Percentiles rank a stretch among this genome's conserved stretches.
These are phyloP conservation scores for Inga leiocalycina DNA, from an alignment of 306 rosid species.

Conservation along the genomic window DNA sequence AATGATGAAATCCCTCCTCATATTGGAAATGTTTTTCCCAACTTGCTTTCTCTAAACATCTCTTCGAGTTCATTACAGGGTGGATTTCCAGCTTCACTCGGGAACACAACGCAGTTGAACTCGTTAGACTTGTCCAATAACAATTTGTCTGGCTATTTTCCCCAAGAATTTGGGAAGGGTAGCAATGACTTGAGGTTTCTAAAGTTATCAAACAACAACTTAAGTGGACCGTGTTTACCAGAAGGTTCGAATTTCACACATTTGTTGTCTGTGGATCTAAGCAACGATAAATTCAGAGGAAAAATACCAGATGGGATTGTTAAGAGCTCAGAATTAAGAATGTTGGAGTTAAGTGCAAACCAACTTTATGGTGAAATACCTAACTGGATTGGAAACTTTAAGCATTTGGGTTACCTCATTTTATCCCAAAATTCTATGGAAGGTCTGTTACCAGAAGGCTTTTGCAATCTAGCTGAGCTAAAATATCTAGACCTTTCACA, in stretches of 20 bases:
- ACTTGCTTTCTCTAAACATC: not conserved
- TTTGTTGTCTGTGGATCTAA: not conserved
- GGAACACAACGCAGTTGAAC: not conserved
- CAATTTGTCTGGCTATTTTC: not conserved
- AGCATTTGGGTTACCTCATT: not conserved
- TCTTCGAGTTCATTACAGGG: not conserved
- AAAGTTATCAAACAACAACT: not conserved
- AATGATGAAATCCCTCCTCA: not conserved
- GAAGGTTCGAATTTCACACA: not conserved
- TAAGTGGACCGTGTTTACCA: not conserved
- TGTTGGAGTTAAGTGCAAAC: slow-evolving; percentile 26
- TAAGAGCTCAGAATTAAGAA: not conserved
- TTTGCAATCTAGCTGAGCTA: not conserved
- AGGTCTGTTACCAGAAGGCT: not conserved
- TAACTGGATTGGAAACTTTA: slow-evolving; percentile 17
- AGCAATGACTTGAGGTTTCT: not conserved
- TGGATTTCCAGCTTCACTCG: not conserved
- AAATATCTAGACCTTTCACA: not conserved
- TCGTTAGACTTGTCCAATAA: not conserved
- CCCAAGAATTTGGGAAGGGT: not conserved
- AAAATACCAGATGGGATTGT: not conserved
- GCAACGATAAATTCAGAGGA: slow-evolving; percentile 2
- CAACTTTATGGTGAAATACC: slow-evolving; percentile 8
- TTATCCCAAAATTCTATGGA: slow-evolving; percentile 4
- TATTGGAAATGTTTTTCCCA: not conserved